A percentile compares a stretch with the other conserved stretches of the same genome.
Conservation (phyloP, 2,329 filamentous ascomycete species). For the Colletotrichum falcatum region DNA sequence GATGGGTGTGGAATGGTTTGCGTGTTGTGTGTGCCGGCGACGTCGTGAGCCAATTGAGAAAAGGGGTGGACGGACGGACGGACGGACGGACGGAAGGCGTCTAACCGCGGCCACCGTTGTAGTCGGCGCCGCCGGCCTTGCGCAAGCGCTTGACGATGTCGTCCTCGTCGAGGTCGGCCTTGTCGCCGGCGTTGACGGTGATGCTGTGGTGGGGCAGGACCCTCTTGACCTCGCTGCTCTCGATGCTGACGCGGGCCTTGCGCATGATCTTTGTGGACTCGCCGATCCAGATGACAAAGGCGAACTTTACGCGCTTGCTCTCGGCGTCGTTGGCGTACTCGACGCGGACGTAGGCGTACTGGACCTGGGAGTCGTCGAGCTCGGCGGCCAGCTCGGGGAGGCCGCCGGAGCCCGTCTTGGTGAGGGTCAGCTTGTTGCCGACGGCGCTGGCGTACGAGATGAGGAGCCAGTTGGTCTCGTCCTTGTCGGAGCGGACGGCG, state of each 20-base stretch:
- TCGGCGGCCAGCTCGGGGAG: conserved; percentile 67
- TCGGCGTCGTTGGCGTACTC: conserved; percentile 80
- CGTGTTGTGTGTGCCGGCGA: background rate
- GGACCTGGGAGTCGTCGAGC: conserved; percentile 70
- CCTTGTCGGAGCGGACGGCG: conserved; percentile 74
- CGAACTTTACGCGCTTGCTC: conserved; percentile 76
- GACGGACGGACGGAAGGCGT: background rate
- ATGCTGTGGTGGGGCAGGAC: conserved; percentile 74
- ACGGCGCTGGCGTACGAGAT: conserved; percentile 69
- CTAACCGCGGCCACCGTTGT: conserved; percentile 73
- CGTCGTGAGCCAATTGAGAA: background rate
- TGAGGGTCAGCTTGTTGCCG: conserved; percentile 68
- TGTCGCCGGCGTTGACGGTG: conserved; percentile 71
- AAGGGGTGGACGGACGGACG: background rate
- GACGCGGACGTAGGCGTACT: conserved; percentile 75
- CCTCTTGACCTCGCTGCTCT: conserved; percentile 74
- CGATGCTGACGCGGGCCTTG: conserved; percentile 75
- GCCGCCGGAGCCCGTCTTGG: conserved; percentile 70
- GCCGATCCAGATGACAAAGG: conserved; percentile 76
- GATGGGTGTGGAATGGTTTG: background rate
- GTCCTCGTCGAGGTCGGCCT: conserved; percentile 69
- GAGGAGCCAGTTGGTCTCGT: conserved; percentile 74
- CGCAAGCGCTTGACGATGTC: conserved; percentile 71
- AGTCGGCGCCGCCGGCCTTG: conserved; percentile 77
- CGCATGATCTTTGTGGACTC: conserved; percentile 75